Percentiles rank a stretch among this genome's conserved stretches.
phyloP scores from a whole-genome alignment of 768 basidiomycete genomes.

The Lentinula detonsa region DNA sequence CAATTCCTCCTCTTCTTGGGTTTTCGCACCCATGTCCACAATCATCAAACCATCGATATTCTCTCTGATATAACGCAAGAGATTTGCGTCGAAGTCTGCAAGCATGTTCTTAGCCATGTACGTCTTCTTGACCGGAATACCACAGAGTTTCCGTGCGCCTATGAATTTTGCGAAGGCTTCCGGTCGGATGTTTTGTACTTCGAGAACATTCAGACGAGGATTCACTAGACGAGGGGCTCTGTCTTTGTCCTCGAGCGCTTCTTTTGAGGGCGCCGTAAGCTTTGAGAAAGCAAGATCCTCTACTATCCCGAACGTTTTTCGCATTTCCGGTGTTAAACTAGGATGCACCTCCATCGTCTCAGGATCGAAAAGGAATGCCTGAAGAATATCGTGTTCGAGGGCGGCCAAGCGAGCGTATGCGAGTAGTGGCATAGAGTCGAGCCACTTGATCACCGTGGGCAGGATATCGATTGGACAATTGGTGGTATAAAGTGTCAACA shows the following conservation, averaged over 20 bases:
- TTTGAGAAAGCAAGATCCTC: background rate
- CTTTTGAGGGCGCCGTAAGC: background rate
- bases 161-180: slow-evolving; percentile 14
- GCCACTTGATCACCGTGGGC: slow-evolving; percentile 37
- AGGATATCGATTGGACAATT: slow-evolving; percentile 17
- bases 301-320: background rate
- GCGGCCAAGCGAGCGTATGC: slow-evolving; percentile 44
- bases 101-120: slow-evolving; percentile 25
- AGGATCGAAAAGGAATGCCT: slow-evolving; percentile 41
- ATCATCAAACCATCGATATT: slow-evolving; percentile 7
- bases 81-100: background rate
- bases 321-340: background rate
- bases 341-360: slow-evolving; percentile 9
- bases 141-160: slow-evolving; percentile 21
- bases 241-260: background rate
- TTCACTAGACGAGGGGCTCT: slow-evolving; percentile 22
- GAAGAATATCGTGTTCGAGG: slow-evolving; percentile 34
- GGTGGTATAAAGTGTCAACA: slow-evolving; percentile 49
- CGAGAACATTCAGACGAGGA: slow-evolving; percentile 11
- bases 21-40: slow-evolving; percentile 30
- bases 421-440: slow-evolving; percentile 54
- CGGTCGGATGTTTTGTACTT: slow-evolving; percentile 5
- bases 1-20: slow-evolving; percentile 39
- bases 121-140: slow-evolving; percentile 24
- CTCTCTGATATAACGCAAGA: background rate